Evolutionary conservation across 2,329 filamentous ascomycete species (phyloP).

Genomic region (Colletotrichum navitas): DNA sequence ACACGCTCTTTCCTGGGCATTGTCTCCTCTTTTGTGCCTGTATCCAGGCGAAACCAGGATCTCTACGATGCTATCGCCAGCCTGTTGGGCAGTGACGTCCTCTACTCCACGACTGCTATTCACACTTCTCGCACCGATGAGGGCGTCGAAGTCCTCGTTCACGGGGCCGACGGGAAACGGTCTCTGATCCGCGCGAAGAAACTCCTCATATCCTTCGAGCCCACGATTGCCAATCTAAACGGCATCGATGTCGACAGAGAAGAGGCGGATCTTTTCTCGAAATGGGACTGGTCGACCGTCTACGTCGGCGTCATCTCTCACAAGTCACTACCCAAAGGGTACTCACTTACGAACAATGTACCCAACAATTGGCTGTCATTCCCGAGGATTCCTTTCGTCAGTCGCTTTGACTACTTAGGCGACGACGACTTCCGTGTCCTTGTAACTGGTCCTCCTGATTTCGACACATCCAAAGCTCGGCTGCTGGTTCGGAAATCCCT

Average conservation of each 20-base stretch:
- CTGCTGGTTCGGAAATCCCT: constrained; percentile 45
- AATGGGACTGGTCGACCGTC: constrained; percentile 50
- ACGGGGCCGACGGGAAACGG: constrained; percentile 41
- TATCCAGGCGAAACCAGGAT: constrained; percentile 54
- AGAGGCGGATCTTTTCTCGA: constrained; percentile 46
- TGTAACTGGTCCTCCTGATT: constrained; percentile 45
- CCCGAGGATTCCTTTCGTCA: constrained; percentile 47
- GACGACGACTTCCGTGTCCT: constrained; percentile 48
- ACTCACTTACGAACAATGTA: constrained; percentile 47
- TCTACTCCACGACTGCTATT: constrained; percentile 53
- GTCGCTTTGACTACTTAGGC: constrained; percentile 48
- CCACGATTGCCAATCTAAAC: constrained; percentile 48
- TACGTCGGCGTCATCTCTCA: constrained; percentile 50
- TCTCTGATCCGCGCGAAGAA: constrained; percentile 49
- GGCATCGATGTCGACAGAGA: constrained; percentile 53
- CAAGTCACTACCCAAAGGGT: constrained; percentile 48
- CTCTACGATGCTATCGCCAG: constrained; percentile 54
- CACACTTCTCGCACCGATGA: constrained; percentile 47
- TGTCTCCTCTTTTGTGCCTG: constrained; percentile 49
- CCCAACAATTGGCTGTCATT: constrained; percentile 47
- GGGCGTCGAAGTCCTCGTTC: constrained; percentile 51
- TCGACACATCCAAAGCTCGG: constrained; percentile 45
- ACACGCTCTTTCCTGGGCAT: constrained; percentile 49
- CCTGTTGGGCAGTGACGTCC: constrained; percentile 52
- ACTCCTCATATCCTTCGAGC: constrained; percentile 54